Evolutionary conservation across 1,139 yeast species (phyloP).

Genomic region (Lodderomyces margitis): DNA sequence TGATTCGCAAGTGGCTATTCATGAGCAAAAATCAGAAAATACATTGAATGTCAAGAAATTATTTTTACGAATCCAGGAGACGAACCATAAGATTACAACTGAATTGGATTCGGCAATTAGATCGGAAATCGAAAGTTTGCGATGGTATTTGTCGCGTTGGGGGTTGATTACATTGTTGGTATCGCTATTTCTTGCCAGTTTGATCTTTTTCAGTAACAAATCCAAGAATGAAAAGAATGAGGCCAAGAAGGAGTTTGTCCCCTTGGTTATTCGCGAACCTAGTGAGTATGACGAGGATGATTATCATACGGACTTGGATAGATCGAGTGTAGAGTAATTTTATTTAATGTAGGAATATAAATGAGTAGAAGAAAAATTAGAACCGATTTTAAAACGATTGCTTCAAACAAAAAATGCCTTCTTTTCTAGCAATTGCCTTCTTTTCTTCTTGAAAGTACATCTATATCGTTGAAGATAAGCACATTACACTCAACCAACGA

Average conservation of each 20-base stretch:
- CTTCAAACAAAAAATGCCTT: not conserved
- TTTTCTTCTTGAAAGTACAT: not conserved
- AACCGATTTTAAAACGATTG: not conserved
- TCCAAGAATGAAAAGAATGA: slow-evolving; percentile 25
- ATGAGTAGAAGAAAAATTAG: slow-evolving; percentile 2
- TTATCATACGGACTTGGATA: slow-evolving; percentile 45
- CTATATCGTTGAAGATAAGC: no score
- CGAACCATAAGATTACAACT: slow-evolving; percentile 82
- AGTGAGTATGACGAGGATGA: slow-evolving; percentile 43
- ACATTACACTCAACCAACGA: not conserved
- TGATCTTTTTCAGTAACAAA: slow-evolving; percentile 40
- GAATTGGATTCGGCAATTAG: slow-evolving; percentile 79
- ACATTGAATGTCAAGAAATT: slow-evolving; percentile 72
- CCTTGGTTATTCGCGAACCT: slow-evolving; percentile 47
- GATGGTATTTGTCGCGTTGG: slow-evolving; percentile 93
- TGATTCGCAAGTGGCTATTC: slow-evolving; percentile 79
- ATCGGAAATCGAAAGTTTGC: slow-evolving; percentile 79
- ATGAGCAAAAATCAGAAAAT: slow-evolving; percentile 84
- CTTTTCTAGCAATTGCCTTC: not conserved
- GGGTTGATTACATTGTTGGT: slow-evolving; percentile 66
- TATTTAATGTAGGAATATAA: not conserved
- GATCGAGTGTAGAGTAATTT: slow-evolving; percentile 6
- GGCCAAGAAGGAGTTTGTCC: slow-evolving; percentile 38
- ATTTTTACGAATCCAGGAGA: slow-evolving; percentile 73
- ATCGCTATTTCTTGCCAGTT: slow-evolving; percentile 41